Percentiles rank a stretch among this genome's conserved stretches.
These are phyloP conservation scores for Stemphylium vesicarium DNA, from an alignment of 2,329 filamentous ascomycete species.

Conservation along the genomic window DNA sequence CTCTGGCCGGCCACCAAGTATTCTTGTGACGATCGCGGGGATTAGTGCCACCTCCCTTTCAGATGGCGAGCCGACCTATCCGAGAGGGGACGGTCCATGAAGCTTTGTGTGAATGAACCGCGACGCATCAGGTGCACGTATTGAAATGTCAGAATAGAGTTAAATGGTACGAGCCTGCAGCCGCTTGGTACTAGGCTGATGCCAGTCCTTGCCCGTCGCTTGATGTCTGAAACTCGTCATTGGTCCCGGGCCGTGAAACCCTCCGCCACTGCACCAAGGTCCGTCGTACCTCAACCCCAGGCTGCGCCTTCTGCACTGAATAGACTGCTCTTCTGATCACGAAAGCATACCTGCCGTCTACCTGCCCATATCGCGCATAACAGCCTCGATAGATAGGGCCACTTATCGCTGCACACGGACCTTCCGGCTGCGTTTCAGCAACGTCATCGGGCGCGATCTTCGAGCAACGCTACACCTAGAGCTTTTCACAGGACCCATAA, in stretches of 20 bases:
- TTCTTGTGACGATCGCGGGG: background rate
- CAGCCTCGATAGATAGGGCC: slow-evolving; percentile 12
- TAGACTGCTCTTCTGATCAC: slow-evolving; percentile 10
- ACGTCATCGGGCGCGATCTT: slow-evolving; percentile 38
- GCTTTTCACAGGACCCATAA: slow-evolving; percentile 24
- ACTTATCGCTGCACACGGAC: slow-evolving; percentile 26
- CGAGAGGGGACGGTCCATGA: background rate
- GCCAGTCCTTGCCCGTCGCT: slow-evolving; percentile 2
- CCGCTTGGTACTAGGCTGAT: slow-evolving; percentile 6
- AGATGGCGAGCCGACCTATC: background rate
- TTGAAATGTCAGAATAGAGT: background rate
- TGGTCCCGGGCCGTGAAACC: slow-evolving; percentile 18
- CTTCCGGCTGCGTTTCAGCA: slow-evolving; percentile 27
- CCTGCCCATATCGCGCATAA: slow-evolving; percentile 6
- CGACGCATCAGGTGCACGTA: background rate
- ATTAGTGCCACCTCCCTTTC: background rate
- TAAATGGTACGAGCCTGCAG: slow-evolving; percentile 1
- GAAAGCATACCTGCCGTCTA: slow-evolving; percentile 5
- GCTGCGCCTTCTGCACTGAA: slow-evolving; percentile 23
- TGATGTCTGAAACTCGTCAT: slow-evolving; percentile 26
- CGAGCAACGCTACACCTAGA: slow-evolving; percentile 24
- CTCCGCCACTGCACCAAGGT: slow-evolving; percentile 23
- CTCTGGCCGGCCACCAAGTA: background rate
- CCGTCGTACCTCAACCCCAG: slow-evolving; percentile 19
- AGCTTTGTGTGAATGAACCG: background rate